phyloP scores from a whole-genome alignment of 805 yeast genomes.

The Ogataea methylovora region DNA sequence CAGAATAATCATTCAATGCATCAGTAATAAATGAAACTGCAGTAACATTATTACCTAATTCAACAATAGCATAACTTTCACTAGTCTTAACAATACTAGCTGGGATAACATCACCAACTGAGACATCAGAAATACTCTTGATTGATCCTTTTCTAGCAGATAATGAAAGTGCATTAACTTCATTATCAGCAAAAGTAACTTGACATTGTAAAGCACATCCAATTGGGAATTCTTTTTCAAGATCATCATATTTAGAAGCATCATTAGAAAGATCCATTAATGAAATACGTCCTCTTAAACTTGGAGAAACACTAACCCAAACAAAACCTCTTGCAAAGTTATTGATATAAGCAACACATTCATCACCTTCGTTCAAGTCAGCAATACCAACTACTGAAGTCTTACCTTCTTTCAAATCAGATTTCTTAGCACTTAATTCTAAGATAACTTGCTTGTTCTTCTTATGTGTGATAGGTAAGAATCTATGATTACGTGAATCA shows the following conservation, averaged over 20 bases:
- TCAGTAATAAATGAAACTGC: conserved; percentile 71
- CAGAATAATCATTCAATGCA: conserved; percentile 61
- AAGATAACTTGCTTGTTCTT: conserved; percentile 47
- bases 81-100: conserved; percentile 54
- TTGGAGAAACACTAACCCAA: conserved; percentile 67
- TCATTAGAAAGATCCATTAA: conserved; percentile 57
- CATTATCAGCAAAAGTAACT: conserved; percentile 46
- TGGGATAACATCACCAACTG: conserved; percentile 49
- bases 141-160: conserved; percentile 39
- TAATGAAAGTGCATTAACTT: conserved; percentile 41
- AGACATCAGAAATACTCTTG: conserved; percentile 38
- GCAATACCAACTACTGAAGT: conserved; percentile 23
- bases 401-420: conserved; percentile 21
- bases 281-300: conserved; percentile 58
- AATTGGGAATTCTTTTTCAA: conserved; percentile 55
- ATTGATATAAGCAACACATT: conserved; percentile 56
- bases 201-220: conserved; percentile 62
- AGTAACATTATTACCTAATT: conserved; percentile 53
- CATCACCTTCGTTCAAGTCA: conserved; percentile 41
- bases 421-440: conserved; percentile 54
- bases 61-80: conserved; percentile 57
- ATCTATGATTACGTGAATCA: conserved; percentile 61
- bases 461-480: conserved; percentile 57
- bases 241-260: conserved; percentile 34
- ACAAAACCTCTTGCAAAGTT: conserved; percentile 51